Base-by-base conservation (phyloP, 768 basidiomycete species). In the Rhizopogon roseolus region DNA sequence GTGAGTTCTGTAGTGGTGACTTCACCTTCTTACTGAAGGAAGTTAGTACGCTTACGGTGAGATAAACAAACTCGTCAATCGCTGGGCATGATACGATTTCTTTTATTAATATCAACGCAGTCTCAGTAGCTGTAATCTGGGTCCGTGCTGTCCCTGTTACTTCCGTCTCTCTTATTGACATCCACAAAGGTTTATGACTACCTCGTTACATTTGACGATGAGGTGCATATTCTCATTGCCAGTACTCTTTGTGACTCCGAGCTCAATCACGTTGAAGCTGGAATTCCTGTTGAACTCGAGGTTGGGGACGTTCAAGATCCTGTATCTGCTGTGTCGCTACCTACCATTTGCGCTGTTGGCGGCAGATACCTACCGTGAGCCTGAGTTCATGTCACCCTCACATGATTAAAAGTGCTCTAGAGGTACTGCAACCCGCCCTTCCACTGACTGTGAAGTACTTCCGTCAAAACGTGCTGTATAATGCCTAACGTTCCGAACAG, bases 11-110 rank as follows among this genome's bases (percentile, higher is more conserved):
- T 19, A 25, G 5, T 28, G 5, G 3, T 22, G 22, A 17, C 8
- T 8, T 25, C 11, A 22, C 49, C 9, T 28, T 11, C n/a, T 28
- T 32, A 49, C 22, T 25, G 29, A 32, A 17, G 2, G 9, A 3
- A 4, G 16, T 17, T 19, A 50, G 49, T 50, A 50, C 11, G 49
- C 49, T 44, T 50, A 50, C 28, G 49, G 49, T 50, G 39, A 50
- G 39, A 41, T 16, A 41, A 22, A 41, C 36, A 32, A 32, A 14
- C 27, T 38, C 43, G 5, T 50, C 8, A 5, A 38, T 13, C 10
- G 37, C 16, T 11, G 13, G 27, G 9, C 7, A 34, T 4, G 14
- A 45, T 11, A 27, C 25, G 27, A 36, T 27, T 5, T n/a, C 4
- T 44, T 9, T 36, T 34, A 49, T 36, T 34, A 49, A 41, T 28